Evolutionary conservation across 257 asterid species (phyloP).

Genomic region (Galeopsis tetrahit): DNA sequence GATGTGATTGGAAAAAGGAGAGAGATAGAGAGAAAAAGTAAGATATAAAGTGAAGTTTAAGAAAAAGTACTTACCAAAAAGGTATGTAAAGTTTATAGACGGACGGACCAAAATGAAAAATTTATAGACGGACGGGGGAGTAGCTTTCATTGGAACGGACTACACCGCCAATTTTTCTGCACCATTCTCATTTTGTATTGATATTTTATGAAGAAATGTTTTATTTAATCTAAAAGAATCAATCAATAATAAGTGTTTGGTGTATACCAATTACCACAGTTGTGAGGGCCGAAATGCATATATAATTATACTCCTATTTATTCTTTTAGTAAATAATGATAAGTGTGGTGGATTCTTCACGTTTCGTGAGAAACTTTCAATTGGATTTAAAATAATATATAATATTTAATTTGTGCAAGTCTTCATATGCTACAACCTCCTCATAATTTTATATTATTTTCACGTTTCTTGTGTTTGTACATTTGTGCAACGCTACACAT

Average conservation of each 20-base stretch:
- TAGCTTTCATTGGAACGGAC: no score
- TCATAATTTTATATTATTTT: slow-evolving; percentile 27
- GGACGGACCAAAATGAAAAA: no score
- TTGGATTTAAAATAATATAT: slow-evolving; percentile 24
- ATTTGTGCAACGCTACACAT: slow-evolving; percentile 44
- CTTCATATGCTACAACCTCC: slow-evolving; percentile 16
- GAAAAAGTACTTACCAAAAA: no score
- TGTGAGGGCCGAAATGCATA: no score
- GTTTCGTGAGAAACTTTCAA: slow-evolving; percentile 42
- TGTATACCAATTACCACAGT: background rate
- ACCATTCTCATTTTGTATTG: no score
- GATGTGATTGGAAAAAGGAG: no score
- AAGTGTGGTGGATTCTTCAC: slow-evolving; percentile 44
- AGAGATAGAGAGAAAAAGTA: no score
- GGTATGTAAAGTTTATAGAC: no score
- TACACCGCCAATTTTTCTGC: no score
- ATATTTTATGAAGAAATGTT: no score
- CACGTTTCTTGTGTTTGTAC: slow-evolving; percentile 39
- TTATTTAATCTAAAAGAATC: background rate
- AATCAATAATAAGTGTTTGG: background rate
- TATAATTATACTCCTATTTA: background rate
- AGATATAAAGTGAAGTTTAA: no score
- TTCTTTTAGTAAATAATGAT: slow-evolving; percentile 29
- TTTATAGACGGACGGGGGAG: no score
- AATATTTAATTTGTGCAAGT: background rate